A percentile compares a stretch with the other conserved stretches of the same genome.
Evolutionary conservation across 2,329 filamentous ascomycete species (phyloP).

Genomic region (Curvularia sp.): DNA sequence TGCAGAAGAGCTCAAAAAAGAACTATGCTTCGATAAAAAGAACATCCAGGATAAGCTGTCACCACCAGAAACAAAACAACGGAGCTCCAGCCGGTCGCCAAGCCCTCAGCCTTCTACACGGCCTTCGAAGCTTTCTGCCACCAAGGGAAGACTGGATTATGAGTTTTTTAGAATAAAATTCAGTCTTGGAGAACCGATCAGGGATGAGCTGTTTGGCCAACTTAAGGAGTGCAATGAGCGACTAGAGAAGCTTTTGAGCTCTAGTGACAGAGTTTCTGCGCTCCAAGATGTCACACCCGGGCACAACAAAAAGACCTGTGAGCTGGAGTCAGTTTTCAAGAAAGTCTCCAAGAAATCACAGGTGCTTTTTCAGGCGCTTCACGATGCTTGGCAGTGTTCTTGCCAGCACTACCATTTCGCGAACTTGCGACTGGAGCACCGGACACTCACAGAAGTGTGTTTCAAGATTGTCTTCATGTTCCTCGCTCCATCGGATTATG

Average conservation of each 20-base stretch:
- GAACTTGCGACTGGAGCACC: slow-evolving; percentile 32
- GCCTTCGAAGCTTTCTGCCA: not conserved
- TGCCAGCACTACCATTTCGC: slow-evolving; percentile 32
- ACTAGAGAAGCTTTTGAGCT: slow-evolving; percentile 28
- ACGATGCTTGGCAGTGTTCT: slow-evolving; percentile 29
- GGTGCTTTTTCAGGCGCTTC: slow-evolving; percentile 24
- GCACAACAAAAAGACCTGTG: slow-evolving; percentile 14
- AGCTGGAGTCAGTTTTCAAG: slow-evolving; percentile 20
- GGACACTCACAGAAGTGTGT: slow-evolving; percentile 22
- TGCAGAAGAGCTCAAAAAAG: not conserved
- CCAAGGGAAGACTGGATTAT: slow-evolving; percentile 14
- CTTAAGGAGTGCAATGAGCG: slow-evolving; percentile 29
- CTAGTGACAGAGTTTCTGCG: slow-evolving; percentile 25
- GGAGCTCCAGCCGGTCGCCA: not conserved
- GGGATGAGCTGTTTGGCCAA: slow-evolving; percentile 23
- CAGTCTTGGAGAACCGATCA: slow-evolving; percentile 19
- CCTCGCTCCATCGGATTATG: not conserved
- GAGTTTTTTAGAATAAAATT: slow-evolving; percentile 27
- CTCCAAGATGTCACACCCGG: slow-evolving; percentile 12
- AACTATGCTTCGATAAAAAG: not conserved
- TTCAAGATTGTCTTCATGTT: slow-evolving; percentile 29
- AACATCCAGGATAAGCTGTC: not conserved
- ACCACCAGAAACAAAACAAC: not conserved
- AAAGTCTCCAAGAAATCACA: slow-evolving; percentile 23
- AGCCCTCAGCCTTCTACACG: not conserved